phyloP scores from a whole-genome alignment of 768 basidiomycete genomes.

The Rossbeevera mucosa region DNA sequence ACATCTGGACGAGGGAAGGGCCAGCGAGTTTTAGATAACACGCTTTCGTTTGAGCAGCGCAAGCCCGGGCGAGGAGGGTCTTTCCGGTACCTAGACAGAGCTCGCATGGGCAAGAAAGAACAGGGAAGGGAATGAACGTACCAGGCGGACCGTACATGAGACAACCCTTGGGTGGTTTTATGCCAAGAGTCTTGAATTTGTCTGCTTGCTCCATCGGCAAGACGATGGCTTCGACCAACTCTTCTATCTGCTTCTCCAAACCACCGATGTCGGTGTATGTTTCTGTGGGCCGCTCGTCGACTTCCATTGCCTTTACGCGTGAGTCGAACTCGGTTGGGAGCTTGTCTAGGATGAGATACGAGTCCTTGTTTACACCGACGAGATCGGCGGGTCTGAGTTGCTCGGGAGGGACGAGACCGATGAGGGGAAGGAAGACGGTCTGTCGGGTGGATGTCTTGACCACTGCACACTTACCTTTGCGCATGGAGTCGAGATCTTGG shows the following conservation, averaged over 20 bases:
- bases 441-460: slow-evolving; percentile 99
- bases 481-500: slow-evolving; percentile 91
- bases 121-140: slow-evolving; percentile 26
- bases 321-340: slow-evolving; percentile 97
- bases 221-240: slow-evolving; percentile 96
- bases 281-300: slow-evolving; percentile 96
- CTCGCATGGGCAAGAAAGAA: background rate
- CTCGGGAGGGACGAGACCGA: slow-evolving; percentile 93
- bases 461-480: slow-evolving; percentile 96
- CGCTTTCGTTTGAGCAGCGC: slow-evolving; percentile 95
- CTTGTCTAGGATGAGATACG: slow-evolving; percentile 92
- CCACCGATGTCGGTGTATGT: slow-evolving; percentile 98
- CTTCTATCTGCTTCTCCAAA: slow-evolving; percentile 98
- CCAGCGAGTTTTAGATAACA: slow-evolving; percentile 98
- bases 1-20: slow-evolving; percentile 98
- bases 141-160: slow-evolving; percentile 99
- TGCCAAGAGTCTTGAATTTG: slow-evolving; percentile 97
- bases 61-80: slow-evolving; percentile 94
- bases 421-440: slow-evolving; percentile 96
- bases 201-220: slow-evolving; percentile 98
- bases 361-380: slow-evolving; percentile 99
- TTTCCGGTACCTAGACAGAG: slow-evolving; percentile 77
- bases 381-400: slow-evolving; percentile 88
- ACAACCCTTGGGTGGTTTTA: slow-evolving; percentile 95
- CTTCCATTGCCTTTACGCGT: slow-evolving; percentile 99